A percentile compares a stretch with the other conserved stretches of the same genome.
Conservation (phyloP, 2,329 filamentous ascomycete species). For the Aspergillus ibericus region DNA sequence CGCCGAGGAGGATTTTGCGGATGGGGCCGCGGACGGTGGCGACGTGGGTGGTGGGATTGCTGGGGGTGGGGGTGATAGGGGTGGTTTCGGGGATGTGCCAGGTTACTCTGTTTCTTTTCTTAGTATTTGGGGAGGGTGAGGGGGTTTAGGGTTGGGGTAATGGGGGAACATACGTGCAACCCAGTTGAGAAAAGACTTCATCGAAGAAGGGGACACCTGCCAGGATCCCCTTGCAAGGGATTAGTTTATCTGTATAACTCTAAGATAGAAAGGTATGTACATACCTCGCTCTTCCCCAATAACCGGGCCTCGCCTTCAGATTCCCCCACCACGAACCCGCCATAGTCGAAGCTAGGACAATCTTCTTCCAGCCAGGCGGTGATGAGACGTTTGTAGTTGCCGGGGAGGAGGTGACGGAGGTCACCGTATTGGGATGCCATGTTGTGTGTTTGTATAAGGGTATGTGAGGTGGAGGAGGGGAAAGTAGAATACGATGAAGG, state of each 20-base stretch:
- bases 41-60: constrained; percentile 62
- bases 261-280: not conserved
- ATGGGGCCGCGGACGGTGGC: constrained; percentile 86
- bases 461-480: not conserved
- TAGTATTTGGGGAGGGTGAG: not conserved
- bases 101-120: constrained; percentile 58
- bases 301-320: constrained; percentile 47
- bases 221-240: constrained; percentile 64
- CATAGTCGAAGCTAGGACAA: constrained; percentile 94
- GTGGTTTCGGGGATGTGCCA: constrained; percentile 82
- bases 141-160: not conserved
- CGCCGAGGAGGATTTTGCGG: constrained; percentile 80
- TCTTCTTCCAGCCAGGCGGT: constrained; percentile 91
- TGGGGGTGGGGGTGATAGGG: constrained; percentile 47
- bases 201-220: constrained; percentile 94
- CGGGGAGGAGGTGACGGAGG: constrained; percentile 73
- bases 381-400: constrained; percentile 78
- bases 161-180: constrained; percentile 63
- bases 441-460: constrained; percentile 17
- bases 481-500: not conserved
- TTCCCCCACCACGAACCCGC: constrained; percentile 87
- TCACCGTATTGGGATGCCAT: constrained; percentile 61
- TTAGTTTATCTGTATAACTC: not conserved
- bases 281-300: constrained; percentile 58
- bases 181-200: constrained; percentile 86